A percentile compares a stretch with the other conserved stretches of the same genome.
Conservation (phyloP, 2,329 filamentous ascomycete genomes). For the Xylaria polymorpha region DNA sequence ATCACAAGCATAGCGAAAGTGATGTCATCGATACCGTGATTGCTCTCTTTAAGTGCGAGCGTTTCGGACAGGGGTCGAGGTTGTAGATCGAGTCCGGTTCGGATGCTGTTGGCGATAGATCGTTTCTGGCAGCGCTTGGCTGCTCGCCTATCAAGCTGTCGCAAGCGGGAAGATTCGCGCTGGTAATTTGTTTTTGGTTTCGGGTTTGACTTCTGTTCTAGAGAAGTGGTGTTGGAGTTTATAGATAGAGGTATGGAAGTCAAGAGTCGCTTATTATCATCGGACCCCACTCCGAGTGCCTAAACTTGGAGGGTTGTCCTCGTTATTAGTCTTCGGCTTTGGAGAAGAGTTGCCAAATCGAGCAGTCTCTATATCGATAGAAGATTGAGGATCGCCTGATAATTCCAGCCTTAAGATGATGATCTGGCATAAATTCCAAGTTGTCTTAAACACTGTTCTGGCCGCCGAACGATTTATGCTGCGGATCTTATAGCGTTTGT, state of each 20-base stretch:
- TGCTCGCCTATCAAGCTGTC: not conserved
- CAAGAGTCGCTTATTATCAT: not conserved
- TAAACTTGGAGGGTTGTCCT: not conserved
- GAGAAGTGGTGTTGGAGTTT: not conserved
- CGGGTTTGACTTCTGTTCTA: not conserved
- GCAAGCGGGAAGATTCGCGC: conserved; percentile 1
- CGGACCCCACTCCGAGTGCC: not conserved
- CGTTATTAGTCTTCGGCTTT: not conserved
- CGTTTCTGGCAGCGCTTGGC: not conserved
- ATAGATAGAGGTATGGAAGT: not conserved
- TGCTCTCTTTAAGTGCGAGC: not conserved
- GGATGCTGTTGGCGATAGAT: not conserved
- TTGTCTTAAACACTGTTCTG: conserved; percentile 5
- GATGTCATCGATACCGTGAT: not conserved
- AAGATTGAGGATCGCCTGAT: not conserved
- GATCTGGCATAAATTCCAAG: conserved; percentile 1
- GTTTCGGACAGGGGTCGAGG: not conserved
- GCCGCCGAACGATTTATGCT: not conserved
- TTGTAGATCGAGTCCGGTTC: not conserved
- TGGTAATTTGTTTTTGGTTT: not conserved
- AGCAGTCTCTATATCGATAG: not conserved
- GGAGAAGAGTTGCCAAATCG: not conserved
- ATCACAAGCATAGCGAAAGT: not conserved
- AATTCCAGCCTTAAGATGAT: not conserved
- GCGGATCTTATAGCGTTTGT: conserved; percentile 6